Base-by-base conservation (phyloP, 768 basidiomycete species). In the Asterophora parasitica region DNA sequence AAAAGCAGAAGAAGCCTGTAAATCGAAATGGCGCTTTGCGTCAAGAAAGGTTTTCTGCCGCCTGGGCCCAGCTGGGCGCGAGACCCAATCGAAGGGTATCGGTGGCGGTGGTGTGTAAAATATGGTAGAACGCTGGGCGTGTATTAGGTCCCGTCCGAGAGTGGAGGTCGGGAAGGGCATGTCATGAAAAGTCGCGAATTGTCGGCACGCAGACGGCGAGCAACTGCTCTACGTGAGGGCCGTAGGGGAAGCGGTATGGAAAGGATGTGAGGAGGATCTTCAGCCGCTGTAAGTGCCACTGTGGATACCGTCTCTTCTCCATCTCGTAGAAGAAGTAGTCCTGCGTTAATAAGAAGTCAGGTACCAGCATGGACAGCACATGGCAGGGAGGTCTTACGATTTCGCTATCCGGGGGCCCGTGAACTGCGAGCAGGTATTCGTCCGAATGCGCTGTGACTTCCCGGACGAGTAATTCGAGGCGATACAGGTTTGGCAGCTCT, bases 391-490 rank as follows among this genome's bases (percentile, higher is more conserved):
- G 9, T 57, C 62, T 54, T 26, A 65, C 67, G 32, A 70, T 65
- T 46, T 66, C 66, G 46, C 35, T 47, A 11, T 57, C 57, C 16
- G 54, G 51, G 46, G 62, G 61, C 38, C 53, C 50, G 12, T 37
- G 37, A 13, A 34, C 46, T 33, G 37, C 51, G 7, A 58, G 28
- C 3, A 53, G 49, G 6, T 45, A 20, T 7, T 61, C 63, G 28
- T 56, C 54, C 10, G 57, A 53, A 43, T 46, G 42, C 7, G 69
- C 69, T 2, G 69, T 60, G 34, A 75, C 64, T 23, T 72, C 67
- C 39, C 63, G 62, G 2, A 73, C 70, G 20, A 70, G 56, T 30
- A 77, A 51, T 37, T 70, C 72, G 4, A 77, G 65, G 15, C 61
- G 53, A 7, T 59, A 48, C 20, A 77, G 56, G 0, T 44, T 27